Evolutionary conservation across 106 monocot species (phyloP).

Genomic region (Dendrobium nobile): DNA sequence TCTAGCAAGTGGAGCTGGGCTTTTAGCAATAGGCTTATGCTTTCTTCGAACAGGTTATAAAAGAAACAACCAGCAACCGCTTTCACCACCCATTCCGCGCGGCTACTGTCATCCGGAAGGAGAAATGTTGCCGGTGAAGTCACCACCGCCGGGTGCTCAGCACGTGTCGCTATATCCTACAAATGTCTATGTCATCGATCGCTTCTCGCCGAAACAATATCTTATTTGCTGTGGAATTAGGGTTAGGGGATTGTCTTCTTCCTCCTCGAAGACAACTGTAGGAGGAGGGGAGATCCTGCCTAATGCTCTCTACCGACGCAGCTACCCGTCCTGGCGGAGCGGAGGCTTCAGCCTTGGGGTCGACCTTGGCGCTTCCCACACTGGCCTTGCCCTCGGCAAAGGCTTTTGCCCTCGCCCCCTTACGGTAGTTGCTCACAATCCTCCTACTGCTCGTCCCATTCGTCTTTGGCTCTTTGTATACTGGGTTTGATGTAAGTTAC

Average conservation of each 20-base stretch:
- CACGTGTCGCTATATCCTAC: background rate
- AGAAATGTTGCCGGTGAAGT: background rate
- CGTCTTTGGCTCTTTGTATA: background rate
- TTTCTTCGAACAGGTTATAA: too few species aligned
- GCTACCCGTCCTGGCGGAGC: constrained; percentile 29
- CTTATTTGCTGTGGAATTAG: background rate
- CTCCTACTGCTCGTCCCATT: background rate
- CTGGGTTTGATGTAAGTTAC: background rate
- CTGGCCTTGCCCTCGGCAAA: constrained; percentile 84
- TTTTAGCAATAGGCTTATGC: too few species aligned
- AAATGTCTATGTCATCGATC: background rate
- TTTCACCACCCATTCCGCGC: too few species aligned
- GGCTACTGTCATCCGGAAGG: too few species aligned
- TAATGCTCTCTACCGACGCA: constrained; percentile 50
- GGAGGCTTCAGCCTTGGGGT: constrained; percentile 84
- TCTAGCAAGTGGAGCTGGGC: too few species aligned
- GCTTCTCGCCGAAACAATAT: background rate
- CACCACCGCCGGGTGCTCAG: background rate
- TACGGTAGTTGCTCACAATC: constrained; percentile 22
- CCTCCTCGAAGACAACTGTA: background rate
- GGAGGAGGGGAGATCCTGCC: constrained; percentile 21
- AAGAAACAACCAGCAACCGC: too few species aligned
- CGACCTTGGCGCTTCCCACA: constrained; percentile 65
- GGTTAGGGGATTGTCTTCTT: background rate
- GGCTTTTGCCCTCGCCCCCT: constrained; percentile 65